Evolutionary conservation across 306 rosid genomes (phyloP).

Genomic region (Clitoria ternatea): DNA sequence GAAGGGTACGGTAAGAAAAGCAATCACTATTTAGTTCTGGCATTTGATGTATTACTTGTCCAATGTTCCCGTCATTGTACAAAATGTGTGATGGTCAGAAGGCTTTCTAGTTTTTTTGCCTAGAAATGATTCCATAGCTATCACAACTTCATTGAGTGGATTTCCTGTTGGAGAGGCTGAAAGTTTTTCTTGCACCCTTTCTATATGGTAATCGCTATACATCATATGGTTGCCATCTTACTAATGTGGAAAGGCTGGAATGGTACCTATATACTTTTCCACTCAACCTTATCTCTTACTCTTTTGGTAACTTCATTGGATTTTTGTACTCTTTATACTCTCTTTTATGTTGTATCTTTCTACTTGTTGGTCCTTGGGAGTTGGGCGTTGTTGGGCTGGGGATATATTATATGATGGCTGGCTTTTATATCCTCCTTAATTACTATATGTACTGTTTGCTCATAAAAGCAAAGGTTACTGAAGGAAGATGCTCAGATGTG

Average conservation of each 20-base stretch:
- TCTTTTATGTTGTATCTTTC: not conserved
- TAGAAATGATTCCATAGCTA: not conserved
- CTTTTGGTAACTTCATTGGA: not conserved
- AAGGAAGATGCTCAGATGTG: not conserved
- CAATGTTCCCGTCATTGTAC: not conserved
- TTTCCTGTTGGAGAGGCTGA: constrained; percentile 1
- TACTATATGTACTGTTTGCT: not conserved
- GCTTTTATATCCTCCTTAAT: not conserved
- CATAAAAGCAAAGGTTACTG: not conserved
- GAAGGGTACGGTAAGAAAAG: not conserved
- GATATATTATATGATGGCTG: not conserved
- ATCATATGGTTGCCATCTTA: not conserved
- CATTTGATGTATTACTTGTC: not conserved
- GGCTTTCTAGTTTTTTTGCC: not conserved
- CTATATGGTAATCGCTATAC: not conserved
- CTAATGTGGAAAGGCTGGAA: not conserved
- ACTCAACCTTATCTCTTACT: constrained; percentile 7
- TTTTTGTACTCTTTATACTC: not conserved
- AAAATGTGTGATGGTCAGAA: not conserved
- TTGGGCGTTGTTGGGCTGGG: not conserved
- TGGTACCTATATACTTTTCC: constrained; percentile 15
- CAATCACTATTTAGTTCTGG: not conserved
- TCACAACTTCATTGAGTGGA: constrained; percentile 7
- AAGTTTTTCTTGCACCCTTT: not conserved
- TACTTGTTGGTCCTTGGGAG: not conserved